Evolutionary conservation across 805 yeast species (phyloP), one percentile per base, ranked within the genome.

Genomic region (Candida silvicultrix): DNA sequence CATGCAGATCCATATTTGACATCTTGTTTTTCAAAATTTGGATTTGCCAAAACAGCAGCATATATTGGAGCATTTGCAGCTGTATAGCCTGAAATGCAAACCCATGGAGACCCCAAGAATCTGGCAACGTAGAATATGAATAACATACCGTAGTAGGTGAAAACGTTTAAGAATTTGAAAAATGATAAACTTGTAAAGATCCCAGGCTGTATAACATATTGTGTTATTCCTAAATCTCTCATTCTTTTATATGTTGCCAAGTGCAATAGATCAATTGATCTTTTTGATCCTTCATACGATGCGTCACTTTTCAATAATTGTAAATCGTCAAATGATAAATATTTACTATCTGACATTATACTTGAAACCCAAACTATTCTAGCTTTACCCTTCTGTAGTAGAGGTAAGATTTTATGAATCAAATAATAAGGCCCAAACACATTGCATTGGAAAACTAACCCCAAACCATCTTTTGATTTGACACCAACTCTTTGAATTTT

Each of bases 371-470:
- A 90, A 23, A 89, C 69, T 35, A 89, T 70, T 46, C 76, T 75
- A 0, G 94, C 89, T 4, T 84, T 82, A 2, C 70, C 68, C 3
- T 66, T 61, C 10, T 65, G 52, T n/a, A 90, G 65, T 34, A 79
- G 65, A 2, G 78, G 78, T 36, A 71, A 63, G 19, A 92, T 66
- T 51, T 77, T 81, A 54, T 85, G 86, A 45, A 90, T 73, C 44
- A 94, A 68, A 63, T 82, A 94, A 68, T 86, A 90, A 2, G 98
- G 98, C 0, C 96, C 96, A 67, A 94, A 88, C n/a, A 92, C 96
- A 60, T 94, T 94, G 5, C 94, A 95, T 65, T 94, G 96, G 69
- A 92, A 94, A 4, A 89, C 89, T 28, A 85, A 68, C 1, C 98
- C 97, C 71, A 92, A 55, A 0, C 79, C 89, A 64, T 94, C 99